Evolutionary conservation across 2,329 filamentous ascomycete genomes (phyloP).

Genomic region (Alternaria sp.): DNA sequence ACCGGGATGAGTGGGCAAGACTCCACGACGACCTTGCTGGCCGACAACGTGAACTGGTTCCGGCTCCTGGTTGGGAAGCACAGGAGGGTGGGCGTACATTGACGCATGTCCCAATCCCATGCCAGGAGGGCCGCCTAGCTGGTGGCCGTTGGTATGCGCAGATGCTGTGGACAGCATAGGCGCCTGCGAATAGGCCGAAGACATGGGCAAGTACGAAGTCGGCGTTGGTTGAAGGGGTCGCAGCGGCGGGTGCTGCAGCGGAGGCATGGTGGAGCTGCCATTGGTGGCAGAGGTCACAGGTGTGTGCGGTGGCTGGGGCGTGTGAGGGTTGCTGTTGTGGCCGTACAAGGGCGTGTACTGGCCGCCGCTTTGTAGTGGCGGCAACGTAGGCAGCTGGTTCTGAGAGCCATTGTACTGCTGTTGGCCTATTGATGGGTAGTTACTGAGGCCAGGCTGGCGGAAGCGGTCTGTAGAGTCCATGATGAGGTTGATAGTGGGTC

Average conservation of each 20-base stretch:
- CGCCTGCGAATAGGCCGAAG: slow-evolving; percentile 49
- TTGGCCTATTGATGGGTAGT: slow-evolving; percentile 45
- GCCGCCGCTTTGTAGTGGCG: slow-evolving; percentile 46
- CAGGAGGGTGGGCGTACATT: slow-evolving; percentile 49
- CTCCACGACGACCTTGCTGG: slow-evolving; percentile 89
- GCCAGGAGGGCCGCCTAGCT: slow-evolving; percentile 51
- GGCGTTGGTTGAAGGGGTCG: slow-evolving; percentile 51
- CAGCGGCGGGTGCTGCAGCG: slow-evolving; percentile 51
- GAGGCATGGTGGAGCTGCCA: slow-evolving; percentile 44
- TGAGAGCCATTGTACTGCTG: slow-evolving; percentile 45
- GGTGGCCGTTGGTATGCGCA: slow-evolving; percentile 47
- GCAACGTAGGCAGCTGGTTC: slow-evolving; percentile 47
- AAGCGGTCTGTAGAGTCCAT: slow-evolving; percentile 49
- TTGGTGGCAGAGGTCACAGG: slow-evolving; percentile 46
- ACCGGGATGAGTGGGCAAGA: slow-evolving; percentile 88
- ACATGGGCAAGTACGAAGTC: slow-evolving; percentile 45
- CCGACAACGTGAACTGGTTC: slow-evolving; percentile 91
- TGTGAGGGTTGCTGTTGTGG: slow-evolving; percentile 51
- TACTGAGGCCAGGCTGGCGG: slow-evolving; percentile 47
- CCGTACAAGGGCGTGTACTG: slow-evolving; percentile 47
- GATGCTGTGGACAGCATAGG: slow-evolving; percentile 46
- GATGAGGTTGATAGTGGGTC: slow-evolving; percentile 26
- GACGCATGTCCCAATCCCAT: slow-evolving; percentile 51
- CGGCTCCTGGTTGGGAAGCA: slow-evolving; percentile 54
- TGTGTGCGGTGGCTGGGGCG: slow-evolving; percentile 49